Conservation (phyloP, 164 flowering plant genomes). For the Vitis cinerea region DNA sequence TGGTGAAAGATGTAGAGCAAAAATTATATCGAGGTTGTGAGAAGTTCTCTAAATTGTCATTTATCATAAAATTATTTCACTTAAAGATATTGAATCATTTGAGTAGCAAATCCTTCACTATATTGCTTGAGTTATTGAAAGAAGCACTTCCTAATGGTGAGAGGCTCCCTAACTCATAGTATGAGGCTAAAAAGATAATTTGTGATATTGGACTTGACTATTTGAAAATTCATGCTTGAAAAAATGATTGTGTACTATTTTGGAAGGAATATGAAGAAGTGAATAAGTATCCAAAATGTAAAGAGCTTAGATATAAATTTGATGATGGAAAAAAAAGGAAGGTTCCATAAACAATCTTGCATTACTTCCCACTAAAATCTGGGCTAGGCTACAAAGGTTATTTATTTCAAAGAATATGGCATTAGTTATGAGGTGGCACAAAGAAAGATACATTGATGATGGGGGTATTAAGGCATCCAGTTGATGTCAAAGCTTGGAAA, state of each 20-base stretch:
- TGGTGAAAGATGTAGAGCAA: too few relatives aligned
- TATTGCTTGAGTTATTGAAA: too few relatives aligned
- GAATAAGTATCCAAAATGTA: neutral
- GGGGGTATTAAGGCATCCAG: neutral
- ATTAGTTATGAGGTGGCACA: slow-evolving; percentile 4
- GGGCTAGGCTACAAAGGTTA: neutral
- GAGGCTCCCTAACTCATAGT: neutral
- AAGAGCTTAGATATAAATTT: neutral
- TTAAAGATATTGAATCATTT: too few relatives aligned
- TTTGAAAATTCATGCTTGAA: slow-evolving; percentile 9
- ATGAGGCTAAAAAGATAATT: slow-evolving; percentile 6
- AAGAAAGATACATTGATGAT: neutral
- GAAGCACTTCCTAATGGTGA: too few relatives aligned
- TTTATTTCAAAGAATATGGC: neutral
- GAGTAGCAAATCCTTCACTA: too few relatives aligned
- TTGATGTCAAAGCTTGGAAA: neutral
- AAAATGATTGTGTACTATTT: slow-evolving; percentile 5
- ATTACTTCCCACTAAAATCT: slow-evolving; percentile 4
- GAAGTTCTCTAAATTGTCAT: too few relatives aligned
- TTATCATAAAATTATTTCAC: too few relatives aligned
- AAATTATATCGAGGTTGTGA: too few relatives aligned
- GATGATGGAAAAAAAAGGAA: neutral
- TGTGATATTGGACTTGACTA: slow-evolving; percentile 1
- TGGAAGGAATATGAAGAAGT: neutral
- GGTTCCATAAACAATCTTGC: neutral